Evolutionary conservation across 352 stramenopile species (phyloP), one percentile per base, ranked within the genome.

Genomic region (Phytophthora gonapodyides): DNA sequence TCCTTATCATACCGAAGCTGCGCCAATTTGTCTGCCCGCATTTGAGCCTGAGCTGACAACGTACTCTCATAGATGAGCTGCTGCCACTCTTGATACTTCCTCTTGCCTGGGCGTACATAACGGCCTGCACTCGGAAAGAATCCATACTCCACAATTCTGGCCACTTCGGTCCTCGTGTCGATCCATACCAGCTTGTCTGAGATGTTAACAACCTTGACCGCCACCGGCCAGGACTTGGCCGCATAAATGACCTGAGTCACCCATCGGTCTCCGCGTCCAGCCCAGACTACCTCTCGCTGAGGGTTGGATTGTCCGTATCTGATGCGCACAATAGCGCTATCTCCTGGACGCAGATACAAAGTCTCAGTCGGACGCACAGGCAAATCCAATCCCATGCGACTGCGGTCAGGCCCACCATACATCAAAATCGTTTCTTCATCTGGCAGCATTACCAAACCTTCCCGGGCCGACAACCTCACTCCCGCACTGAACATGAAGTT

Each of bases 401-500:
- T 21, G 12, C 16, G 15, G 5, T n/a, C 15, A 15, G 42, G 42
- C 8, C 42, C 42, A n/a, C 17, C 17, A 6, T 15, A 30, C 19
- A 48, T 30, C 17, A 48, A n/a, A 33, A 36, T 13, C 13, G 42
- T 48, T 7, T 48, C 42, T 33, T 48, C 42, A n/a, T 48, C 42
- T 2, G 42, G 42, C 7, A 48, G 17, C 21, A 33, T n/a, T 4
- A 48, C 42, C 2, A 48, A n/a, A 0, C 61, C 41, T 4, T 69
- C 57, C 0, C 48, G 30, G 0, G 44, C 30, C 6, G 42, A 48
- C 0, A 67, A 35, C 8, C 59, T 44, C 0, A 76, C 67, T 2
- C 63, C 63, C 6, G 58, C 36, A 6, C 24, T 15, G 8, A 59
- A 15, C 60, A 73, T 74, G 46, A 72, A 76, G 17, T 76, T 47